A percentile compares a stretch with the other conserved stretches of the same genome.
Evolutionary conservation across 129 eudicot genomes (phyloP).

Genomic region (Solidago caesia): DNA sequence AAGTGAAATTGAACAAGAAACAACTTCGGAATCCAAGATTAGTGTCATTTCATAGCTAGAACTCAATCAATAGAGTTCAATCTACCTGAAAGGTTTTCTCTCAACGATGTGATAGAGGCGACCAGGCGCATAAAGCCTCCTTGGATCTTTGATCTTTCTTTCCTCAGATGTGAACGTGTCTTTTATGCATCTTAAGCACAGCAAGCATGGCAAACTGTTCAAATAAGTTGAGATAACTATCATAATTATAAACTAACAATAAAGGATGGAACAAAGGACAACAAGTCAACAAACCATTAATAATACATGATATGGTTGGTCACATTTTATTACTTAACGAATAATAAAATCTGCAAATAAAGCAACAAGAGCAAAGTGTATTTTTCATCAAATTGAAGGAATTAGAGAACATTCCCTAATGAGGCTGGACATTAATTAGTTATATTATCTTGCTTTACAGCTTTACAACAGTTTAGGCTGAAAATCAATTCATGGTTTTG

Average conservation of each 20-base stretch:
- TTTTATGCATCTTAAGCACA: constrained; percentile 89
- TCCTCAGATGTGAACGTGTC: constrained; percentile 89
- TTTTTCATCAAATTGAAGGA: too few species aligned
- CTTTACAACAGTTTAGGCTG: too few species aligned
- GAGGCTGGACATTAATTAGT: too few species aligned
- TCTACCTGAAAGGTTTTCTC: constrained; percentile 92
- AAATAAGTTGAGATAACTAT: neutral
- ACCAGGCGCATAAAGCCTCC: constrained; percentile 98
- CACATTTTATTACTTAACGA: too few species aligned
- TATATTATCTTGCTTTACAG: too few species aligned
- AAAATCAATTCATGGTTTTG: neutral
- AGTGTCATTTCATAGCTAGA: neutral
- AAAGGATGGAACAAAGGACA: neutral
- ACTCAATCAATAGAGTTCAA: neutral
- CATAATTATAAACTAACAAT: too few species aligned
- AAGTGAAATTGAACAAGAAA: neutral
- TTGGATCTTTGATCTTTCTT: constrained; percentile 82
- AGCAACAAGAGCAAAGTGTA: too few species aligned
- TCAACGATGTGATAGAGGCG: constrained; percentile 98
- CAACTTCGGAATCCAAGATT: neutral
- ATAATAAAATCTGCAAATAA: too few species aligned
- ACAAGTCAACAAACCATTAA: neutral
- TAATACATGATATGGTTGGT: neutral
- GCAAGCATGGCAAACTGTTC: constrained; percentile 87
- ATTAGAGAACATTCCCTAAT: too few species aligned